Base-by-base conservation (phyloP, 2,329 filamentous ascomycete genomes). In the Ceratocystiopsis brevicomis region DNA sequence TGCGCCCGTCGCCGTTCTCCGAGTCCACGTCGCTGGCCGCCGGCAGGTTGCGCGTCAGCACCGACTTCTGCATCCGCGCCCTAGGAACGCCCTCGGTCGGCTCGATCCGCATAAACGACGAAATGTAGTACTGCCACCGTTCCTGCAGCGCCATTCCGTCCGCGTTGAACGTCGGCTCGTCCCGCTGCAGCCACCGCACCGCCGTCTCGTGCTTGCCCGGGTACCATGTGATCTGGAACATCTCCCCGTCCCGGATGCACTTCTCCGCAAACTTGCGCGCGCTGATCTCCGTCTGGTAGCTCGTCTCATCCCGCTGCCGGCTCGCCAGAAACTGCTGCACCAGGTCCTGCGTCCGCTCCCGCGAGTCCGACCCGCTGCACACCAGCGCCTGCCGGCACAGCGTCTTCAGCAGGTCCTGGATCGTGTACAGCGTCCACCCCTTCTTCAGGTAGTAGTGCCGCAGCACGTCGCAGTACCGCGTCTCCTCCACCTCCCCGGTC, bases 111-210 rank as follows among this genome's bases (percentile, higher is more conserved):
- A 85, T 82, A 59, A 82, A 96, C 0, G 87, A 86, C 16, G 88
- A 87, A 45, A 94, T 84, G 57, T 98, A 98, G 63, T 92, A 93
- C 53, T 88, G 83, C 90, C 90, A 98, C 36, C 76, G 71, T 48
- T 85, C 78, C 45, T 79, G 78, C 41, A 78, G 73, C 55, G 90
- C 81, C 66, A 94, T 79, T 51, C 94, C 85, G 51, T 93, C 84
- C 54, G 80, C 79, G 52, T 90, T 86, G 57, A 94, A 85, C 0
- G 93, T 81, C 37, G 75, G 76, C 51, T 81, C 76, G 41, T 79
- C 74, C 42, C 72, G 68, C 51, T 76, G 73, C 41, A 81, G 61
- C 69, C 74, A 77, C 38, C 84, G 83, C 12, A 93, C 69, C 1
- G 74, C 78, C 33, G 81, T 76, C 55, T 81, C 75, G 47, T 69